Conservation (phyloP, 2,329 filamentous ascomycete genomes). For the Rasamsonia emersonii region DNA sequence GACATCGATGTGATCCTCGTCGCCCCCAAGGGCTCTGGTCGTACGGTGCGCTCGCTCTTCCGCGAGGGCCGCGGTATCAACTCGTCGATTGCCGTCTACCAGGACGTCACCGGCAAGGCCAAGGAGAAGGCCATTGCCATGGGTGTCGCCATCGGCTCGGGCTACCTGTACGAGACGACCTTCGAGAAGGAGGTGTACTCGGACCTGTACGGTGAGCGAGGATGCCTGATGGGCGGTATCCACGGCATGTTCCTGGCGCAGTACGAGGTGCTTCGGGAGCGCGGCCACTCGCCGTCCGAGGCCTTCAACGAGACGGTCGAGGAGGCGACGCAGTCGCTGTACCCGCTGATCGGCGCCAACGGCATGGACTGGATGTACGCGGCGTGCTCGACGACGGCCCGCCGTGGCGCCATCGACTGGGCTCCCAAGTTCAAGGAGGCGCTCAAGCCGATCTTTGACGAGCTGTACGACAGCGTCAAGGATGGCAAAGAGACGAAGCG, state of each 20-base stretch:
- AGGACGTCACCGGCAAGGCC: slow-evolving; percentile 96
- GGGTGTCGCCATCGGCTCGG: slow-evolving; percentile 91
- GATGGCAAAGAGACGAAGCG: slow-evolving; percentile 91
- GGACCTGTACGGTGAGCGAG: slow-evolving; percentile 98
- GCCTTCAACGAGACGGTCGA: slow-evolving; percentile 99
- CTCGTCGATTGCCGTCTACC: slow-evolving; percentile 96
- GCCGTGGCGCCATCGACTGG: slow-evolving; percentile 98
- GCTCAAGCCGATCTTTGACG: slow-evolving; percentile 97
- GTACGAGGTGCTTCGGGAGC: slow-evolving; percentile 99
- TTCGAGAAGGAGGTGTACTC: slow-evolving; percentile 99
- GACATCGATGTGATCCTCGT: slow-evolving; percentile 99
- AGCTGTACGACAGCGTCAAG: slow-evolving; percentile 87
- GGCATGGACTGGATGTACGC: slow-evolving; percentile 99
- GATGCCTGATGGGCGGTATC: slow-evolving; percentile 99
- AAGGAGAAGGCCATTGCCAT: slow-evolving; percentile 96
- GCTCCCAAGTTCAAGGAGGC: slow-evolving; percentile 93
- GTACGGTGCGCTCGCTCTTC: slow-evolving; percentile 98
- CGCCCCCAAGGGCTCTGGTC: slow-evolving; percentile 97
- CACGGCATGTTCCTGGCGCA: slow-evolving; percentile 99
- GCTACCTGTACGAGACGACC: slow-evolving; percentile 99
- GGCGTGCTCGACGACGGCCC: slow-evolving; percentile 96
- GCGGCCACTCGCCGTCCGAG: slow-evolving; percentile 93
- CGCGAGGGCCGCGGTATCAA: slow-evolving; percentile 99
- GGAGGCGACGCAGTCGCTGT: slow-evolving; percentile 96
- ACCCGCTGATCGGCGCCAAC: slow-evolving; percentile 93